Conservation (phyloP, 371 early-diverging fungal genomes). For the Mucor circinelloides region DNA sequence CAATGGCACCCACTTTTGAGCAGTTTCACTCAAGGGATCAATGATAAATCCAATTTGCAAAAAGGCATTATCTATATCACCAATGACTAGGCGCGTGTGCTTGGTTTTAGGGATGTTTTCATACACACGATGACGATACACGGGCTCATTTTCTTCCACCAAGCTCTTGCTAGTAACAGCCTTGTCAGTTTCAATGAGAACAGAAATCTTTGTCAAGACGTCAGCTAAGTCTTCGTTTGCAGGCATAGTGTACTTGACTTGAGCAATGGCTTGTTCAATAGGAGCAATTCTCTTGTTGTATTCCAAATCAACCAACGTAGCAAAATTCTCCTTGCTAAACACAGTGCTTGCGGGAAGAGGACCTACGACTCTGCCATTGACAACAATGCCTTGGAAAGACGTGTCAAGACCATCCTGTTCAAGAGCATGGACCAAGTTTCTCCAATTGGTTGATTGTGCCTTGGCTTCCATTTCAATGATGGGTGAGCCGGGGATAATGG, state of each 20-base stretch:
- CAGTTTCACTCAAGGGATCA: constrained; percentile 75
- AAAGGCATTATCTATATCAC: constrained; percentile 41
- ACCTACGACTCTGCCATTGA: constrained; percentile 55
- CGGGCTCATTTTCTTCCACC: constrained; percentile 12
- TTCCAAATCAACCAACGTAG: constrained; percentile 51
- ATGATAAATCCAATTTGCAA: constrained; percentile 69
- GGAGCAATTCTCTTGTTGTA: constrained; percentile 38
- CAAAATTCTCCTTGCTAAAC: constrained; percentile 57
- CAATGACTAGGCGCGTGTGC: constrained; percentile 33
- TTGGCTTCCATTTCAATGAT: constrained; percentile 28
- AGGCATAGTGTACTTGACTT: constrained; percentile 4
- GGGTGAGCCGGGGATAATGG: constrained; percentile 39
- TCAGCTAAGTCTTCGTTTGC: constrained; percentile 13
- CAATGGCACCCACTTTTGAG: constrained; percentile 78
- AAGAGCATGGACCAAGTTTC: constrained; percentile 11
- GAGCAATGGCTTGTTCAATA: constrained; percentile 28
- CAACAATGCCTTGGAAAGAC: constrained; percentile 29
- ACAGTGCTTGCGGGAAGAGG: constrained; percentile 39
- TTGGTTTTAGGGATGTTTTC: constrained; percentile 11
- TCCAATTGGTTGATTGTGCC: constrained; percentile 21
- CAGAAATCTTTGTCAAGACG: constrained; percentile 21
- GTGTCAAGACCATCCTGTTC: constrained; percentile 25
- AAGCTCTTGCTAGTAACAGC: constrained; percentile 12
- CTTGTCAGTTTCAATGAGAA: constrained; percentile 37
- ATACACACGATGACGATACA: constrained; percentile 33